Evolutionary conservation across 1,284 basidiomycete genomes (phyloP).

Genomic region (Coriolopsis trogii): DNA sequence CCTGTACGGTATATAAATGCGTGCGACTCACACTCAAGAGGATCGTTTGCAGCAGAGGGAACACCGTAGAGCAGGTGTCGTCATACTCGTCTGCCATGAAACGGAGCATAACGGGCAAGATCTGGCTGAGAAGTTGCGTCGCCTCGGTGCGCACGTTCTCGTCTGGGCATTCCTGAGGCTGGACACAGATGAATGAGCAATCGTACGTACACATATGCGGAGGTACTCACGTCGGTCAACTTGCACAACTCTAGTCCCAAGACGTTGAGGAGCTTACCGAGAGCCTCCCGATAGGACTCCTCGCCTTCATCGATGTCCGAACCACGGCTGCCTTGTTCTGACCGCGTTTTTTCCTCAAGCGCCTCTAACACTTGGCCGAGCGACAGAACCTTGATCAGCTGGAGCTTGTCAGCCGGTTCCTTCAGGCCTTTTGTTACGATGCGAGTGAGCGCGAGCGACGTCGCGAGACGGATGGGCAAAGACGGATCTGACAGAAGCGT

Average conservation of each 20-base stretch:
- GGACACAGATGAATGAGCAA: neutral
- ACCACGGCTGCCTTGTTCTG: slow-evolving; percentile 67
- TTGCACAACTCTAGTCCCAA: slow-evolving; percentile 87
- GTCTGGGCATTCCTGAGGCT: slow-evolving; percentile 59
- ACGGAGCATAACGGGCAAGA: slow-evolving; percentile 83
- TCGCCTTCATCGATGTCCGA: slow-evolving; percentile 75
- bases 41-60: slow-evolving; percentile 78
- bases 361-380: slow-evolving; percentile 80
- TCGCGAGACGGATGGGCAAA: slow-evolving; percentile 81
- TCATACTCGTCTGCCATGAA: slow-evolving; percentile 92
- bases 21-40: slow-evolving; percentile 66
- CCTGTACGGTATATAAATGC: neutral
- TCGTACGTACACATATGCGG: neutral
- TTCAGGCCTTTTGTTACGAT: slow-evolving; percentile 94
- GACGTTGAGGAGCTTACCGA: slow-evolving; percentile 85
- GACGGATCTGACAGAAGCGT: slow-evolving; percentile 82
- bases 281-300: slow-evolving; percentile 86
- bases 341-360: slow-evolving; percentile 77
- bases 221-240: slow-evolving; percentile 71
- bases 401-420: slow-evolving; percentile 88
- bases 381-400: slow-evolving; percentile 89
- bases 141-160: slow-evolving; percentile 74
- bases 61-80: slow-evolving; percentile 84
- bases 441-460: slow-evolving; percentile 79
- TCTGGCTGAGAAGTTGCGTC: slow-evolving; percentile 64